Evolutionary conservation across 176 grass and related monocot genomes (phyloP), one percentile per base, ranked within the genome.

Genomic region (Bolboschoenus planiculmis): DNA sequence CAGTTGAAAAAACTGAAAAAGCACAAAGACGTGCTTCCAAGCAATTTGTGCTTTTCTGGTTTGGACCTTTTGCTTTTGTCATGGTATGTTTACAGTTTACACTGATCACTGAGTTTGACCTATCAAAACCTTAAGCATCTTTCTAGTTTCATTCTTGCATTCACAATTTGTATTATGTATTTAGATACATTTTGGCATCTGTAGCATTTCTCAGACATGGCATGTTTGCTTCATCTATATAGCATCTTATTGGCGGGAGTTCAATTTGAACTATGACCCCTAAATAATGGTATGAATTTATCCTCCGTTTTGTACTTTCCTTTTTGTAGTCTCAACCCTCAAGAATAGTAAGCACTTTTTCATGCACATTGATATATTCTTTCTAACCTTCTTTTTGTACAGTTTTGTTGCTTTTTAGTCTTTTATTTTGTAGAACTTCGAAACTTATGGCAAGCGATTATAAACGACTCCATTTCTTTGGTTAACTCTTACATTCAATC

Each of bases 21-120:
- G 16, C 35, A 40, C 15, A 2, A 40, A 1, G 18, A 68, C 36
- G 64, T 39, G 68, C 23, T 73, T 13, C 68, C 16, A 48, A 62
- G 70, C 23, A 74, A 74, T 74, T 42, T 48, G 70, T 48, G 40
- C 43, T 6, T 48, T 48, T 74, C 1, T 72, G 18, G 40, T 46
- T 46, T 74, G 68, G 24, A 29, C 39, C 42, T 46, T 74, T 74
- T 74, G 40, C 70, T 16, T 74, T 74, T 74, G 70, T 48, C 70
- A 70, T 3, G 3, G n/a, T 40, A 42, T 39, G 36, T 40, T 27
- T 27, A 47, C 21, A 21, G 33, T 18, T 13, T 4, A 64, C 30
- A 43, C 26, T 11, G 40, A 15, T 24, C 67, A 13, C 42, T 20
- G 4, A 3, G 24, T 13, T 4, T 47, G 13, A 48, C 40, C 24